These are phyloP conservation scores for Schizopora paradoxa DNA, from an alignment of 1,284 basidiomycete genomes.

Conservation along the genomic window DNA sequence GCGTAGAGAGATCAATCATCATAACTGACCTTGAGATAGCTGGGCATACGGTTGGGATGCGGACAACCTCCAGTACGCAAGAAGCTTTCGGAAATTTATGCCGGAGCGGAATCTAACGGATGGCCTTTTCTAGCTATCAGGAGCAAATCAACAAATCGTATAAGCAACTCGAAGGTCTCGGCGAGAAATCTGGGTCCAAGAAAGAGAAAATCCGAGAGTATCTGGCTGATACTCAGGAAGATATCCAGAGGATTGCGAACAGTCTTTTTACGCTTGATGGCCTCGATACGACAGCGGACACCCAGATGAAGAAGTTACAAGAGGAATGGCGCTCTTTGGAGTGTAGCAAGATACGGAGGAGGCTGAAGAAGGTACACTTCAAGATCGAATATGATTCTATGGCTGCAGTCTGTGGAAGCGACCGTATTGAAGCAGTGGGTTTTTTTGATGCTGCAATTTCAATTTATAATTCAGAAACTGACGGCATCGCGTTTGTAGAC, in stretches of 20 bases:
- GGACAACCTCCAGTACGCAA: constrained; percentile 16
- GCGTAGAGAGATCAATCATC: not conserved
- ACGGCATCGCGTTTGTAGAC: no score
- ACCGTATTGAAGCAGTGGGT: constrained; percentile 17
- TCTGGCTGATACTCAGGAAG: constrained; percentile 7
- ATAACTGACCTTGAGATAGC: constrained; percentile 2
- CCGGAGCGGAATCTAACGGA: not conserved
- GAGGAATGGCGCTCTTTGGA: constrained; percentile 11
- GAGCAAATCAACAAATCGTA: constrained; percentile 2
- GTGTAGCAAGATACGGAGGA: constrained; percentile 15
- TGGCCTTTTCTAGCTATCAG: constrained; percentile 2
- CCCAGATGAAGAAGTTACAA: constrained; percentile 17
- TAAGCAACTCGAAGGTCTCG: not conserved
- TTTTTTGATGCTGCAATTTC: not conserved
- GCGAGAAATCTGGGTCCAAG: not conserved
- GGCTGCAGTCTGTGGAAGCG: constrained; percentile 16
- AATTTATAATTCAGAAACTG: not conserved
- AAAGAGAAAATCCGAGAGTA: not conserved
- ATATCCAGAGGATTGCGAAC: constrained; percentile 1
- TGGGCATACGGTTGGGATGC: constrained; percentile 22
- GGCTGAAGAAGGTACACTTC: constrained; percentile 16
- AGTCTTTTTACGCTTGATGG: constrained; percentile 13
- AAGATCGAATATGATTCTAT: constrained; percentile 15
- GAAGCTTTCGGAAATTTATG: not conserved
- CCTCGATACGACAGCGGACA: constrained; percentile 11